phyloP scores from a whole-genome alignment of 257 asterid genomes.

The Nicotiana benthamiana region DNA sequence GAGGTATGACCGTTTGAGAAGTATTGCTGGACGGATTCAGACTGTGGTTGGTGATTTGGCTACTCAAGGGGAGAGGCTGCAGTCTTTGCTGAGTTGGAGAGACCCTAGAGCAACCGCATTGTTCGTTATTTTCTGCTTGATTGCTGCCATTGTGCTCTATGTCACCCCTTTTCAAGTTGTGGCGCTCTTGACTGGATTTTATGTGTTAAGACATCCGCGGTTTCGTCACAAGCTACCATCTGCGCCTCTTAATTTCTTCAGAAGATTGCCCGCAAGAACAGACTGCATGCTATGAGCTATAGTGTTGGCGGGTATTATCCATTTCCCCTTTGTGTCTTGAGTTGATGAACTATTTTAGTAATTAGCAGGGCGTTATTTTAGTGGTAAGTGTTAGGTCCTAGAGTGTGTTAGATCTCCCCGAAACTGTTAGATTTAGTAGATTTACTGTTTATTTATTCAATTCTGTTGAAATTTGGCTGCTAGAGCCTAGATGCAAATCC shows the following conservation, averaged over 20 bases:
- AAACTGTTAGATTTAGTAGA: neutral
- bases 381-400: neutral
- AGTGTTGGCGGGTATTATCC: neutral
- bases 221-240: slow-evolving; percentile 64
- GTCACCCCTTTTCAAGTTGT: slow-evolving; percentile 67
- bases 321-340: neutral
- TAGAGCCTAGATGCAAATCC: neutral
- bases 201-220: slow-evolving; percentile 62
- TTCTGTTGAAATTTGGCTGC: neutral
- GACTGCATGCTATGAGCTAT: slow-evolving; percentile 49
- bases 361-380: neutral
- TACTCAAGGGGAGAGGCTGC: slow-evolving; percentile 74
- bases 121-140: slow-evolving; percentile 54
- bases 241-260: slow-evolving; percentile 55
- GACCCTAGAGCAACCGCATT: slow-evolving; percentile 69
- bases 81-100: slow-evolving; percentile 65
- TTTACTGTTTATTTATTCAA: neutral
- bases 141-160: slow-evolving; percentile 49
- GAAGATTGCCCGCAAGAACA: slow-evolving; percentile 67
- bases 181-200: slow-evolving; percentile 51
- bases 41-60: slow-evolving; percentile 74
- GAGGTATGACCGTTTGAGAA: slow-evolving; percentile 66
- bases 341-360: neutral
- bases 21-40: slow-evolving; percentile 65
- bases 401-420: neutral